Conservation (phyloP, 1,284 basidiomycete species). For the Cryptococcus sp. region DNA sequence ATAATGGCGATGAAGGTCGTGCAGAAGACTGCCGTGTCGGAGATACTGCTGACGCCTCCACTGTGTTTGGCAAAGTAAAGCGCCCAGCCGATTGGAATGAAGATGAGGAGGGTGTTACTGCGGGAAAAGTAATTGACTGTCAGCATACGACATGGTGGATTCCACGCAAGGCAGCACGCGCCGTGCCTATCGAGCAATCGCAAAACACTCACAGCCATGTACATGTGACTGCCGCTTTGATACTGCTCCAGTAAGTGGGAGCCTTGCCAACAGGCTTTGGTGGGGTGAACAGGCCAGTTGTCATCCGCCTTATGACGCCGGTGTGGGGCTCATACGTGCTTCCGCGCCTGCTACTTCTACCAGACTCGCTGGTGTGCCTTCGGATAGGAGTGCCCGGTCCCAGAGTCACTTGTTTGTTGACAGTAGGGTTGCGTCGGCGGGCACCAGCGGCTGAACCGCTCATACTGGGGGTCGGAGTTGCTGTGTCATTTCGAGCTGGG, state of each 20-base stretch:
- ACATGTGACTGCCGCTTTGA: constrained; percentile 47
- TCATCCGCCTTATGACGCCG: constrained; percentile 34
- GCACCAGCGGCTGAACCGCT: not conserved
- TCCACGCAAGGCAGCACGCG: no score
- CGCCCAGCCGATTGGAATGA: constrained; percentile 56
- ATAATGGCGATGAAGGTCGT: constrained; percentile 55
- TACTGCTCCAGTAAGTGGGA: constrained; percentile 45
- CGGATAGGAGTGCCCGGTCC: not conserved
- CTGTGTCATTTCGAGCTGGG: no score
- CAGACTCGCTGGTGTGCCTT: not conserved
- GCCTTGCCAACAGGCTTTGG: constrained; percentile 48
- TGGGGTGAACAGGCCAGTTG: constrained; percentile 50
- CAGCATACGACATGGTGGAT: no score
- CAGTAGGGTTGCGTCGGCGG: not conserved
- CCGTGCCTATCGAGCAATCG: no score
- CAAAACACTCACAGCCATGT: constrained; percentile 51
- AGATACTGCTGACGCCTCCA: constrained; percentile 44
- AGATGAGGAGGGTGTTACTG: constrained; percentile 55
- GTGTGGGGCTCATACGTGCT: constrained; percentile 10
- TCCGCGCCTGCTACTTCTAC: not conserved
- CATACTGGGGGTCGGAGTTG: no score
- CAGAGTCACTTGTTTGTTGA: not conserved
- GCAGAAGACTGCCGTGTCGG: constrained; percentile 48
- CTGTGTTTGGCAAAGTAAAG: constrained; percentile 49
- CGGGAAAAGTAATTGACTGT: not conserved